Evolutionary conservation across 345 rosid genomes (phyloP).

Genomic region (Eucalyptus urophylla): DNA sequence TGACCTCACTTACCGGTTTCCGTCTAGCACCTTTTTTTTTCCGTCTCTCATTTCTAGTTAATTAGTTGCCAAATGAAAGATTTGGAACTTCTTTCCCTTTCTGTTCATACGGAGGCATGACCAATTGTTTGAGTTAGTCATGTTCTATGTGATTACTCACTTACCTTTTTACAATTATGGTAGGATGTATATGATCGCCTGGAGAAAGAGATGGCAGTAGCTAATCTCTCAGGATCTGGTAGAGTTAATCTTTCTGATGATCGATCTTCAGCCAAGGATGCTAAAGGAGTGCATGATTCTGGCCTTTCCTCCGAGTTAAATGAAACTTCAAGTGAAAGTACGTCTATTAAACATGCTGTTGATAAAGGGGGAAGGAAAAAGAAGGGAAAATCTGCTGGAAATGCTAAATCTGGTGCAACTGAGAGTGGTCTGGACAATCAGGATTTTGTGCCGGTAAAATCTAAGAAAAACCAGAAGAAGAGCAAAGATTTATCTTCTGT

Average conservation of each 20-base stretch:
- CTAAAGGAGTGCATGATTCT: slow-evolving; percentile 29
- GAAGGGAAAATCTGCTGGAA: slow-evolving; percentile 57
- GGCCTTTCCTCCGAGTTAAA: slow-evolving; percentile 26
- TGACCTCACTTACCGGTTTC: not conserved
- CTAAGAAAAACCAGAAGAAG: slow-evolving; percentile 83
- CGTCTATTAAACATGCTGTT: slow-evolving; percentile 13
- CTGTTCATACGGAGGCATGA: not conserved
- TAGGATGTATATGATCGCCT: slow-evolving; percentile 66
- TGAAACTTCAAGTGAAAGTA: slow-evolving; percentile 40
- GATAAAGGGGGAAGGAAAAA: slow-evolving; percentile 81
- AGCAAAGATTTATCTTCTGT: slow-evolving; percentile 55
- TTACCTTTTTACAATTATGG: not conserved
- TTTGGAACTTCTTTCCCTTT: not conserved
- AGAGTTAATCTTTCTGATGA: slow-evolving; percentile 13
- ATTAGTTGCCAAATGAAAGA: not conserved
- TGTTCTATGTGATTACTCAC: not conserved
- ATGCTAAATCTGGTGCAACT: slow-evolving; percentile 20
- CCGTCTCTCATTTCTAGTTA: not conserved
- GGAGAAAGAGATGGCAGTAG: slow-evolving; percentile 66
- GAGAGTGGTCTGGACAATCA: slow-evolving; percentile 51
- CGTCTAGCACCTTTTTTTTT: not conserved
- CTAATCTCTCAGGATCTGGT: slow-evolving; percentile 37
- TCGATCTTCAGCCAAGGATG: slow-evolving; percentile 15
- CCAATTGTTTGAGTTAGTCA: not conserved
- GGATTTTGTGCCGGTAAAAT: slow-evolving; percentile 51